These are phyloP conservation scores for Cardamine chenopodiifolia DNA, from an alignment of 345 rosid species.

Conservation along the genomic window DNA sequence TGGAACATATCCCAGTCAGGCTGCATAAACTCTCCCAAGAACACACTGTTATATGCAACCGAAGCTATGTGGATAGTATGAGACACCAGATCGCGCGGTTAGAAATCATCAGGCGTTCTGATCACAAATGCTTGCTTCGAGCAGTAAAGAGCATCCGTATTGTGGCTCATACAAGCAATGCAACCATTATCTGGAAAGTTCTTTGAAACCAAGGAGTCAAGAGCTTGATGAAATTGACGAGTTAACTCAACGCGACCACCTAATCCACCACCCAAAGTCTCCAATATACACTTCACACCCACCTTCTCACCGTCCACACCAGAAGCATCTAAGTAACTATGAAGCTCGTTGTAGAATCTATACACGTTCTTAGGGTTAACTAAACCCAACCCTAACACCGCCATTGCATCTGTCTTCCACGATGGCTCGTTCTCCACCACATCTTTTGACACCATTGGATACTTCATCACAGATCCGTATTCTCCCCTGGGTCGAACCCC, in stretches of 20 bases:
- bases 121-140: slow-evolving; percentile 92
- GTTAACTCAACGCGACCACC: slow-evolving; percentile 93
- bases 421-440: slow-evolving; percentile 83
- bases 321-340: slow-evolving; percentile 73
- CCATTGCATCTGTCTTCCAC: slow-evolving; percentile 71
- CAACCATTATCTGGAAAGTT: slow-evolving; percentile 87
- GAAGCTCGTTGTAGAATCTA: slow-evolving; percentile 77
- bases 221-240: slow-evolving; percentile 83
- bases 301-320: slow-evolving; percentile 96
- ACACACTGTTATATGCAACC: slow-evolving; percentile 84
- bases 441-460: slow-evolving; percentile 64
- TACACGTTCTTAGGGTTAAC: slow-evolving; percentile 73
- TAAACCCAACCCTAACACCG: slow-evolving; percentile 81
- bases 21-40: slow-evolving; percentile 86
- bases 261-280: slow-evolving; percentile 76
- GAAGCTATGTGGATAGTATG: slow-evolving; percentile 93
- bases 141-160: slow-evolving; percentile 93
- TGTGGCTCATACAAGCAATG: slow-evolving; percentile 98
- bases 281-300: slow-evolving; percentile 87
- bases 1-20: slow-evolving; percentile 99
- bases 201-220: slow-evolving; percentile 76
- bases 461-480: slow-evolving; percentile 71
- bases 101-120: slow-evolving; percentile 96
- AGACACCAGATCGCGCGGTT: slow-evolving; percentile 84
- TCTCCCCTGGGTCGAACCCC: slow-evolving; percentile 85